Conservation (phyloP, 495 filamentous ascomycete species). For the Collariella sp. region DNA sequence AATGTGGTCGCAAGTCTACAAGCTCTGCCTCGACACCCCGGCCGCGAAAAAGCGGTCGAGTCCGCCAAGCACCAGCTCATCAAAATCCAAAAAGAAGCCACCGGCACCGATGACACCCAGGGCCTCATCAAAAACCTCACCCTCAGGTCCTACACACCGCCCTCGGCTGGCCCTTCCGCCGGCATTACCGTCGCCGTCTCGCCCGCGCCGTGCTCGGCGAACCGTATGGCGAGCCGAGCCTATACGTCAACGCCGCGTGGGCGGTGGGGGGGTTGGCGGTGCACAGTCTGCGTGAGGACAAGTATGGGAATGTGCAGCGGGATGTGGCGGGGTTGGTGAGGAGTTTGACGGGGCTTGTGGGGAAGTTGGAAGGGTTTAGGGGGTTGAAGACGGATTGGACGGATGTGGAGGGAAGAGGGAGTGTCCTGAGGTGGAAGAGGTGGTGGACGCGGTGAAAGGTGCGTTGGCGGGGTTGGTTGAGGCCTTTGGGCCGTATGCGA, state of each 20-base stretch:
- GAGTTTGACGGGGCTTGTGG: slow-evolving; percentile 57
- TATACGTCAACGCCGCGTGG: slow-evolving; percentile 62
- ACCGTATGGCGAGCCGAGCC: slow-evolving; percentile 54
- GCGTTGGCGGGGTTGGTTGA: slow-evolving; percentile 53
- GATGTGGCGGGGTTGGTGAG: slow-evolving; percentile 66
- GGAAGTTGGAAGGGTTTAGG: slow-evolving; percentile 60
- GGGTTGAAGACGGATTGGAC: slow-evolving; percentile 69
- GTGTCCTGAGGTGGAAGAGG: slow-evolving; percentile 53
- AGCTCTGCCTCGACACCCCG: slow-evolving; percentile 50
- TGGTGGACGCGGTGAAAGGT: slow-evolving; percentile 50
- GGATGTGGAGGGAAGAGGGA: slow-evolving; percentile 49
- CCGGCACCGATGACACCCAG: slow-evolving; percentile 35
- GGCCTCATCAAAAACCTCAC: slow-evolving; percentile 24
- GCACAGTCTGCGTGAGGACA: slow-evolving; percentile 71
- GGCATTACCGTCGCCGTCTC: slow-evolving; percentile 55
- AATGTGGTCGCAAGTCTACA: slow-evolving; percentile 72
- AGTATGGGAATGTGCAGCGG: slow-evolving; percentile 74
- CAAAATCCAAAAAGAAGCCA: slow-evolving; percentile 35
- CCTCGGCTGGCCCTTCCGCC: slow-evolving; percentile 61
- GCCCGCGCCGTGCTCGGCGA: slow-evolving; percentile 56
- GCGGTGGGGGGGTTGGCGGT: slow-evolving; percentile 60
- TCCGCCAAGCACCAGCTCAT: slow-evolving; percentile 36
- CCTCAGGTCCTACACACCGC: slow-evolving; percentile 40
- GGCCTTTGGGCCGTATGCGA: slow-evolving; percentile 62
- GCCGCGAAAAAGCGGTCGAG: slow-evolving; percentile 29